Conservation (phyloP, 306 rosid species). For the Ormosia semicastrata region DNA sequence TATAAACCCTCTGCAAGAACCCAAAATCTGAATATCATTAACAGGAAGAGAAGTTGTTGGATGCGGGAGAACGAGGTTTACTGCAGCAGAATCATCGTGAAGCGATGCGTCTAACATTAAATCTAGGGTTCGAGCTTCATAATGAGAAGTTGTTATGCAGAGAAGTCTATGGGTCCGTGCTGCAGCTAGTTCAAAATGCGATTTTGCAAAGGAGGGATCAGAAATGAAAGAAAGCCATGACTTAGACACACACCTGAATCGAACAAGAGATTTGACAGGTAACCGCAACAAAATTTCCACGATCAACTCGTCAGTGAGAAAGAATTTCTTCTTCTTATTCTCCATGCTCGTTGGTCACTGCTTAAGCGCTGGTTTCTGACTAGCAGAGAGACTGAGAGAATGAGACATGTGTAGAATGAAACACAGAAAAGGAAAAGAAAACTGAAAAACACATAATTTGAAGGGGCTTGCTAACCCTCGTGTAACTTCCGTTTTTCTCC, state of each 20-base stretch:
- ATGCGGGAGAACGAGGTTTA: background rate
- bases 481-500: too few relatives aligned
- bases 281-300: background rate
- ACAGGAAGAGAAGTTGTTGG: too few relatives aligned
- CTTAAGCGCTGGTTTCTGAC: too few relatives aligned
- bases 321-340: background rate
- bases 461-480: too few relatives aligned
- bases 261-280: slow-evolving; percentile 5
- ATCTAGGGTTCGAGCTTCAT: background rate
- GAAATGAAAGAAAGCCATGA: slow-evolving; percentile 15
- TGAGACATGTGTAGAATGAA: too few relatives aligned
- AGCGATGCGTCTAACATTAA: background rate
- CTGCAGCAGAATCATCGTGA: background rate
- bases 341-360: too few relatives aligned
- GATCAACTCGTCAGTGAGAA: background rate
- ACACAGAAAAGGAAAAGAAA: too few relatives aligned
- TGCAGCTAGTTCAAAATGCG: background rate
- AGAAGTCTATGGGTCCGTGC: background rate
- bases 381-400: too few relatives aligned
- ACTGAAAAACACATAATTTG: too few relatives aligned
- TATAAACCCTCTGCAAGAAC: background rate
- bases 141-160: too few relatives aligned
- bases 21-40: background rate
- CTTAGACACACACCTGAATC: slow-evolving; percentile 1
- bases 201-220: background rate